A percentile compares a stretch with the other conserved stretches of the same genome.
Evolutionary conservation across 2,329 filamentous ascomycete species (phyloP).

Genomic region (Cladophialophora immunda): DNA sequence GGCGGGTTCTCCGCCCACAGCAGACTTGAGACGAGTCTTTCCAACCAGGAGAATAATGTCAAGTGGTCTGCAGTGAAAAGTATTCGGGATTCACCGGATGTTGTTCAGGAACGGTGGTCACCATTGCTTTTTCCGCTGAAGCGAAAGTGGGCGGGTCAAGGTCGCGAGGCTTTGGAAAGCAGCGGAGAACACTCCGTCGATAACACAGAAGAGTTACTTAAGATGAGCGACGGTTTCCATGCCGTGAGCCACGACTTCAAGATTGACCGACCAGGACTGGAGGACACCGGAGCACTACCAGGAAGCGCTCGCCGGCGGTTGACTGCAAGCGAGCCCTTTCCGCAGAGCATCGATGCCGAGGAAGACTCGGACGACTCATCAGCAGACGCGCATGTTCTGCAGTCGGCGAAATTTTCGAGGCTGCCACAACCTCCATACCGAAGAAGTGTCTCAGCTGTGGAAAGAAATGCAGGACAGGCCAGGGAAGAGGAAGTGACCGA

Average conservation of each 20-base stretch:
- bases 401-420: constrained; percentile 18
- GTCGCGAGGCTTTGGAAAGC: constrained; percentile 5
- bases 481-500: not conserved
- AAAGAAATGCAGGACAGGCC: constrained; percentile 1
- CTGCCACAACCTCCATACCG: not conserved
- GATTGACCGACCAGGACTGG: not conserved
- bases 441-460: constrained; percentile 16
- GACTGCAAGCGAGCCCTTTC: constrained; percentile 21
- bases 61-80: constrained; percentile 6
- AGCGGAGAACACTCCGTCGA: not conserved
- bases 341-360: constrained; percentile 4
- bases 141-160: constrained; percentile 10
- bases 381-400: constrained; percentile 5
- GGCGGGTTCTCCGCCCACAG: not conserved
- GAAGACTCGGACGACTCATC: constrained; percentile 15
- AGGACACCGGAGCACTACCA: not conserved
- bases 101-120: not conserved
- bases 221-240: not conserved
- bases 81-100: not conserved
- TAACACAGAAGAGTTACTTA: not conserved
- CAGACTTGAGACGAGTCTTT: not conserved
- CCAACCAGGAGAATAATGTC: constrained; percentile 10
- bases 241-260: not conserved
- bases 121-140: constrained; percentile 7
- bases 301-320: constrained; percentile 11